A percentile compares a stretch with the other conserved stretches of the same genome.
phyloP scores from a whole-genome alignment of 257 asterid species.

The Rauvolfia tetraphylla region DNA sequence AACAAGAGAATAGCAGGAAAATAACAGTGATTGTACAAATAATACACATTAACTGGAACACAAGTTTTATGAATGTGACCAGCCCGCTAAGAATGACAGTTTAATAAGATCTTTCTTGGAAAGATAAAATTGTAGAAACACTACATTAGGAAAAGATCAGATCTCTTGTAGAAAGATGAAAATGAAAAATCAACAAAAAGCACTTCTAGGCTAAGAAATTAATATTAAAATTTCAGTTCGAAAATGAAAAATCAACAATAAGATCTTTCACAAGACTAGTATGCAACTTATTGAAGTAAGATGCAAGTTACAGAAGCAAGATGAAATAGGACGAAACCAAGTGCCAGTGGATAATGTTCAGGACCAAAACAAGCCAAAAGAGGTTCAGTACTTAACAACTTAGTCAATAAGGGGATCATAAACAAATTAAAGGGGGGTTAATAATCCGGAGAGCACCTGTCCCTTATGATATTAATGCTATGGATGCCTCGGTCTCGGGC shows the following conservation, averaged over 20 bases:
- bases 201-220: background rate
- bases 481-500: slow-evolving; percentile 76
- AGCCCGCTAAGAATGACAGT: background rate
- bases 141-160: background rate
- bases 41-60: background rate
- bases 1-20: slow-evolving; percentile 18
- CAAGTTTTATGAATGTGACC: background rate
- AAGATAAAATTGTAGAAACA: background rate
- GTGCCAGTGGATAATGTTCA: background rate
- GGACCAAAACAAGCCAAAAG: background rate
- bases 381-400: background rate
- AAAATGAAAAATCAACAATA: too few relatives aligned
- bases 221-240: background rate
- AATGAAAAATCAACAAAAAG: background rate
- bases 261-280: background rate
- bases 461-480: slow-evolving; percentile 75
- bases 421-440: background rate
- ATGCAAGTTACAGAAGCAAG: background rate
- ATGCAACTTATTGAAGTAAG: background rate
- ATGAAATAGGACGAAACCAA: background rate
- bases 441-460: slow-evolving; percentile 54
- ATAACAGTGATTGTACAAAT: background rate
- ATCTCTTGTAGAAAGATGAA: background rate
- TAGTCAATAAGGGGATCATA: background rate
- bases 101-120: background rate